A percentile compares a stretch with the other conserved stretches of the same genome.
These are phyloP conservation scores for Irpex sp. DNA, from an alignment of 1,284 basidiomycete genomes.

Conservation along the genomic window DNA sequence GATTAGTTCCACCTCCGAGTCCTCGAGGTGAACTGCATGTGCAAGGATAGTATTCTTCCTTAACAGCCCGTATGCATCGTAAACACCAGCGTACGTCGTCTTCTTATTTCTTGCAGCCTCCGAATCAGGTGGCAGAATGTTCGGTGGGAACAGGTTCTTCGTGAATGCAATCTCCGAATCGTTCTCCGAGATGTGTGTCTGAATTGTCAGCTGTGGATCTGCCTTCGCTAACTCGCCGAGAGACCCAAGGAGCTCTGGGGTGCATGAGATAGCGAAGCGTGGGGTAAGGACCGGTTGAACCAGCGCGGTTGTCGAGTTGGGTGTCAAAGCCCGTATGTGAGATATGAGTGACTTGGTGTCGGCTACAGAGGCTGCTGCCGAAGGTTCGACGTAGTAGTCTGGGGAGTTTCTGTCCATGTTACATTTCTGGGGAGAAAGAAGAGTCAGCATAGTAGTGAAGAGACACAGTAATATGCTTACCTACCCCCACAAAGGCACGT, in stretches of 20 bases:
- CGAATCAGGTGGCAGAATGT: neutral
- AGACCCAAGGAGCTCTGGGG: constrained; percentile 59
- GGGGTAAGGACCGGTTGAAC: constrained; percentile 92
- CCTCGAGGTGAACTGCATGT: constrained; percentile 81
- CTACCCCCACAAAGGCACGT: constrained; percentile 79
- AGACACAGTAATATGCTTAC: constrained; percentile 21
- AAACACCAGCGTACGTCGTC: constrained; percentile 70
- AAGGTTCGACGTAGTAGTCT: constrained; percentile 68
- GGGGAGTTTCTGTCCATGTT: constrained; percentile 87
- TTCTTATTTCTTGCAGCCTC: constrained; percentile 15
- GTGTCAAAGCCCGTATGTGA: constrained; percentile 55
- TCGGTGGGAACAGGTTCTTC: constrained; percentile 49
- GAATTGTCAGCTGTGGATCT: constrained; percentile 66
- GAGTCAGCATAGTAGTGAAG: neutral
- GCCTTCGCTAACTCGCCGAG: constrained; percentile 57
- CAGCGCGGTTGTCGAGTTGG: constrained; percentile 33
- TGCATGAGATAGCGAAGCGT: constrained; percentile 91
- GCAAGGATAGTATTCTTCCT: constrained; percentile 78
- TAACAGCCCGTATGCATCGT: constrained; percentile 77
- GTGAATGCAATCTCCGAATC: constrained; percentile 68
- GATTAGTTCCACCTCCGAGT: constrained; percentile 73
- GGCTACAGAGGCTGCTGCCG: constrained; percentile 48
- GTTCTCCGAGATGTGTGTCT: constrained; percentile 94
- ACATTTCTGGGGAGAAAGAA: constrained; percentile 62
- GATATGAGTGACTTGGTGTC: constrained; percentile 62